phyloP scores from a whole-genome alignment of 106 monocot genomes.

The Allium cepa region DNA sequence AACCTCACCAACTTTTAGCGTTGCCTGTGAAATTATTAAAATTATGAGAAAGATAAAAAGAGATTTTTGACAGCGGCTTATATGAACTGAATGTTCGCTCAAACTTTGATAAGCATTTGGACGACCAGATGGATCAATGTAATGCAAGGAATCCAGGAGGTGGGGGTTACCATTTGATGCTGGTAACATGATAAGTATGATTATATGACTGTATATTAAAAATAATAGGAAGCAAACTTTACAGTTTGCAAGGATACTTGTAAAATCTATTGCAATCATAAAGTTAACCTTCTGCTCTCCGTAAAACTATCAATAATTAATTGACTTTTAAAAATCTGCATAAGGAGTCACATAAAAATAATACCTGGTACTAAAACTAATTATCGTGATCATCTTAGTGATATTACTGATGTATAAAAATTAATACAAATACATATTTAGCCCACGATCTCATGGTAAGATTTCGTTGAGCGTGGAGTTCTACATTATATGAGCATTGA shows the following conservation, averaged over 20 bases:
- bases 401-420: no score
- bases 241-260: conserved; percentile 9
- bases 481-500: no score
- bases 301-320: conserved; percentile 60
- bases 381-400: no score
- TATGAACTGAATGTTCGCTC: conserved; percentile 20
- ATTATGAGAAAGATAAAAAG: not conserved
- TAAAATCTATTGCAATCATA: conserved; percentile 18
- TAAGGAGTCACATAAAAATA: not conserved
- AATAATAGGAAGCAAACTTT: conserved; percentile 20
- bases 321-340: conserved; percentile 60
- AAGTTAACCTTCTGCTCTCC: conserved; percentile 36
- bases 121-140: conserved; percentile 82
- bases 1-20: conserved; percentile 75
- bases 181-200: conserved; percentile 10
- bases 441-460: no score
- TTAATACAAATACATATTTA: no score
- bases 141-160: conserved; percentile 89
- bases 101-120: conserved; percentile 93
- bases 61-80: not conserved
- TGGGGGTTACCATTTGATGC: conserved; percentile 97
- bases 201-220: not conserved
- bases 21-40: conserved; percentile 41
- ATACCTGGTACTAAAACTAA: not conserved
- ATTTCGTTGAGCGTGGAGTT: no score